Conservation (phyloP, 352 stramenopile genomes). For the Pythium grandisporangium region DNA sequence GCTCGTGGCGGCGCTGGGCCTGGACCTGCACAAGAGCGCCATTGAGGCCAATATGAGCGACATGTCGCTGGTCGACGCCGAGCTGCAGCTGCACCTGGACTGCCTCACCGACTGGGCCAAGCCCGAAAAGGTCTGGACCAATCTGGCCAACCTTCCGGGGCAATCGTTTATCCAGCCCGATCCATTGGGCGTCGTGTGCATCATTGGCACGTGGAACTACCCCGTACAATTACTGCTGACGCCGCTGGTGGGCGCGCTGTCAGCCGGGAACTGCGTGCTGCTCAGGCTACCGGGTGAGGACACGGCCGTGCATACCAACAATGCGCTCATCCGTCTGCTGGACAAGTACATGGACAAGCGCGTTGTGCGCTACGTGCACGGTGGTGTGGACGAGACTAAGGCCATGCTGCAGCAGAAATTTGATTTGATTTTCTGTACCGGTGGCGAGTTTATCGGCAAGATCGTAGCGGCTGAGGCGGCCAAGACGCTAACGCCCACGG, state of each 20-base stretch:
- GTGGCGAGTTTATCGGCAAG: slow-evolving; percentile 62
- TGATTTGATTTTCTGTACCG: slow-evolving; percentile 74
- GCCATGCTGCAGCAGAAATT: slow-evolving; percentile 63
- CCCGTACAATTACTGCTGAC: slow-evolving; percentile 67
- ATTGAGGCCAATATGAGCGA: slow-evolving; percentile 57
- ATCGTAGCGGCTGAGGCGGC: slow-evolving; percentile 87
- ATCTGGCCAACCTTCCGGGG: slow-evolving; percentile 43
- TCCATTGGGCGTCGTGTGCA: slow-evolving; percentile 69
- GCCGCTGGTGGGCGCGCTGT: slow-evolving; percentile 72
- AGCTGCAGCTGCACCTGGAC: slow-evolving; percentile 63
- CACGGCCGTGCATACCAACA: slow-evolving; percentile 37
- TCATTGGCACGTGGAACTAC: slow-evolving; percentile 90
- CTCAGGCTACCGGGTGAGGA: slow-evolving; percentile 88
- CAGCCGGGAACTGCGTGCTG: slow-evolving; percentile 88
- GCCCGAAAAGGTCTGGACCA: slow-evolving; percentile 37
- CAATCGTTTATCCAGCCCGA: slow-evolving; percentile 44
- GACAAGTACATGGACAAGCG: slow-evolving; percentile 48
- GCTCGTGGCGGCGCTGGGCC: slow-evolving; percentile 40
- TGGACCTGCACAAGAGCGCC: slow-evolving; percentile 57
- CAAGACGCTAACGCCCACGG: slow-evolving; percentile 89
- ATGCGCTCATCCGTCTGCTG: slow-evolving; percentile 35
- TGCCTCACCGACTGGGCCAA: slow-evolving; percentile 45
- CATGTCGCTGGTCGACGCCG: slow-evolving; percentile 27
- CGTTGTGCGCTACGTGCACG: slow-evolving; percentile 72
- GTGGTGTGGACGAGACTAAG: slow-evolving; percentile 56